phyloP scores from a whole-genome alignment of 345 rosid genomes.

The Linum tenue region DNA sequence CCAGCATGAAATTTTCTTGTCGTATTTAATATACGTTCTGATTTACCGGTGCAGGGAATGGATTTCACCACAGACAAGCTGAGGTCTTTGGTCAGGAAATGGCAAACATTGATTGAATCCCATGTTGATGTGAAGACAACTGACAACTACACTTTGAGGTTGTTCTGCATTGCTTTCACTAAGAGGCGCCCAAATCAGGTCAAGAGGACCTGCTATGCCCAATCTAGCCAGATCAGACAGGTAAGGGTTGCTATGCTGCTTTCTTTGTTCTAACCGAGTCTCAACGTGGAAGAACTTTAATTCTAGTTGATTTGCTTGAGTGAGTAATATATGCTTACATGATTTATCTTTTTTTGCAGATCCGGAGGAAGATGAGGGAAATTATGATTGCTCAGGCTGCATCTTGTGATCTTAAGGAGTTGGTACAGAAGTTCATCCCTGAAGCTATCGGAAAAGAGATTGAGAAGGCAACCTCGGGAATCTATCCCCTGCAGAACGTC shows the following conservation, averaged over 20 bases:
- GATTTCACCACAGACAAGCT: slow-evolving; percentile 26
- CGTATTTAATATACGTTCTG: no score
- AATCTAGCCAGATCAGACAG: slow-evolving; percentile 26
- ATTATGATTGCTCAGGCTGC: slow-evolving; percentile 21
- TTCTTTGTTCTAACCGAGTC: neutral
- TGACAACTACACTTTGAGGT: slow-evolving; percentile 20
- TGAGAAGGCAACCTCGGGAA: slow-evolving; percentile 21
- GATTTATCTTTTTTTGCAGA: slow-evolving; percentile 4
- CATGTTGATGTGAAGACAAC: slow-evolving; percentile 29
- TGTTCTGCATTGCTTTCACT: slow-evolving; percentile 25
- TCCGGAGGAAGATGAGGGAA: slow-evolving; percentile 28
- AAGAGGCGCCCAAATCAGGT: slow-evolving; percentile 28
- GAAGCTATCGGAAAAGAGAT: slow-evolving; percentile 24
- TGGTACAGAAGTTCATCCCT: slow-evolving; percentile 21
- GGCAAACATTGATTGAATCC: slow-evolving; percentile 27
- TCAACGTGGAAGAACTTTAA: no score
- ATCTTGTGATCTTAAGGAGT: slow-evolving; percentile 21
- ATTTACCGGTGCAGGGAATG: slow-evolving; percentile 16
- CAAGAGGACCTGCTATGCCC: slow-evolving; percentile 28
- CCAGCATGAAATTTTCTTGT: no score
- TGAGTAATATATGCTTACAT: no score
- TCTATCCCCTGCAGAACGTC: slow-evolving; percentile 23
- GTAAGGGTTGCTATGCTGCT: neutral
- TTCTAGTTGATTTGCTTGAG: no score
- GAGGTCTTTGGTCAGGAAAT: slow-evolving; percentile 23